phyloP scores from a whole-genome alignment of 163 green algal species.

The Volvox carteri region DNA sequence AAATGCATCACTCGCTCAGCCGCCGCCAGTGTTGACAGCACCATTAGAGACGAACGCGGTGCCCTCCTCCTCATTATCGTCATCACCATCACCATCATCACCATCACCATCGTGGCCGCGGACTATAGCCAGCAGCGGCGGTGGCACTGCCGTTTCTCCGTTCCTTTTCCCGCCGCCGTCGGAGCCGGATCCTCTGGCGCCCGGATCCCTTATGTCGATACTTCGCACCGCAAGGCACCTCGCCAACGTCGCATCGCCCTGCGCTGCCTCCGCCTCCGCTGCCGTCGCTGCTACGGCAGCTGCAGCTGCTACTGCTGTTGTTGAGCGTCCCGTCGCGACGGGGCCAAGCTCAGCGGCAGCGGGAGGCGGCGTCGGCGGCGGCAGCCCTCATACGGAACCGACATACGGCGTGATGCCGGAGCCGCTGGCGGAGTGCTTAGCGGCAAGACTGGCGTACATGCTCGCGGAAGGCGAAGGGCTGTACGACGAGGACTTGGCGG shows the following conservation, averaged over 20 bases:
- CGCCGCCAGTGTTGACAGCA: background rate
- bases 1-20: too few relatives aligned
- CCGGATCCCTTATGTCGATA: background rate
- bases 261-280: background rate
- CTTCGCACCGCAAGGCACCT: constrained; percentile 1
- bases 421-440: background rate
- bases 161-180: background rate
- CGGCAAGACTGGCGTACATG: background rate
- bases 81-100: too few relatives aligned
- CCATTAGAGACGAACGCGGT: background rate
- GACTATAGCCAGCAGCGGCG: background rate
- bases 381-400: background rate
- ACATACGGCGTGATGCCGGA: constrained; percentile 19
- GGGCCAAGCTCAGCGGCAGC: background rate
- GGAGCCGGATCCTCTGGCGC: background rate
- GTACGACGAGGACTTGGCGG: background rate
- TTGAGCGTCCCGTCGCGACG: background rate
- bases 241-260: constrained; percentile 4
- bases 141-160: too few relatives aligned
- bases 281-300: background rate
- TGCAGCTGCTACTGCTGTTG: background rate
- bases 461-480: constrained; percentile 1
- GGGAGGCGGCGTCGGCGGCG: background rate
- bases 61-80: too few relatives aligned
- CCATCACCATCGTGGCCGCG: background rate